Conservation (phyloP, 495 filamentous ascomycete genomes). For the Tricharina praecox region DNA sequence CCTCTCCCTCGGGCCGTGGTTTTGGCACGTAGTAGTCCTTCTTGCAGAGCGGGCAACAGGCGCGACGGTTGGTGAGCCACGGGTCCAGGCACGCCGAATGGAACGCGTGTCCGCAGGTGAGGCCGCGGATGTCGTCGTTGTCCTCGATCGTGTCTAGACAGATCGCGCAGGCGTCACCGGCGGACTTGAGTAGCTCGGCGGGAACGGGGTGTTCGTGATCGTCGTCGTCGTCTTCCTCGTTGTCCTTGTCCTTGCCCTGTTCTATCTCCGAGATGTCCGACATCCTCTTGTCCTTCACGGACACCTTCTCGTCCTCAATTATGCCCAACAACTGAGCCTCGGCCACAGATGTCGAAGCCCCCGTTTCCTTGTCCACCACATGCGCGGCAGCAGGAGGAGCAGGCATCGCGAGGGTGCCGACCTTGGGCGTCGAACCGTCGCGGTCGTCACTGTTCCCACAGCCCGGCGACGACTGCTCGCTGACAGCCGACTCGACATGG, state of each 20-base stretch:
- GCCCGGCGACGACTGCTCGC: not conserved
- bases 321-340: not conserved
- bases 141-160: conserved; percentile 89
- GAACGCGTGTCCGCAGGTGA: conserved; percentile 92
- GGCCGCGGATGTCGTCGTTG: conserved; percentile 82
- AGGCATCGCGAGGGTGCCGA: not conserved
- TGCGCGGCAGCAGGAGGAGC: not conserved
- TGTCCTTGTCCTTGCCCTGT: conserved; percentile 5
- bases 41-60: conserved; percentile 95
- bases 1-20: conserved; percentile 43
- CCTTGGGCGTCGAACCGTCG: not conserved
- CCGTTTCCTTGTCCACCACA: conserved; percentile 1
- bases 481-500: conserved; percentile 33
- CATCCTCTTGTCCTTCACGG: conserved; percentile 13
- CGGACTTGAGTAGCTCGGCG: conserved; percentile 62
- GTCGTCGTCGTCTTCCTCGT: conserved; percentile 45
- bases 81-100: conserved; percentile 88
- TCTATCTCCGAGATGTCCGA: conserved; percentile 22
- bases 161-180: conserved; percentile 93
- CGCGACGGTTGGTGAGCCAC: conserved; percentile 81
- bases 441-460: too few species aligned
- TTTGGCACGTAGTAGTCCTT: conserved; percentile 90
- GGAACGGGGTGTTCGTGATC: conserved; percentile 72
- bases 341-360: not conserved
- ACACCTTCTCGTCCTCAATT: not conserved